Evolutionary conservation across 176 grass and related monocot species (phyloP).

Genomic region (Coix lacrymajobi): DNA sequence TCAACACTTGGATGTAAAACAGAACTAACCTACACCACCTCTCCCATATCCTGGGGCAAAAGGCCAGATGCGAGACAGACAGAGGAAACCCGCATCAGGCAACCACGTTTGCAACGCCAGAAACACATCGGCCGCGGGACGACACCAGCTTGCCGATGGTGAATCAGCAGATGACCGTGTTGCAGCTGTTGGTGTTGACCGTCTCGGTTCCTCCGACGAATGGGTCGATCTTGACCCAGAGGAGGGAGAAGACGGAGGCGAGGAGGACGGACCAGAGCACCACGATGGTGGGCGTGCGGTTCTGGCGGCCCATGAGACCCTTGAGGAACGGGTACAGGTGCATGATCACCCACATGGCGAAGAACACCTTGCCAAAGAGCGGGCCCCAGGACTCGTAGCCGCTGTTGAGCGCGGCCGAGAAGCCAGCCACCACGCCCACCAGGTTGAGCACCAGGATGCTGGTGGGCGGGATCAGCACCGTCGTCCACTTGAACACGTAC

Average conservation of each 20-base stretch:
- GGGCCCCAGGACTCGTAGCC: conserved; percentile 95
- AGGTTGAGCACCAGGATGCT: conserved; percentile 84
- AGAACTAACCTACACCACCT: conserved; percentile 18
- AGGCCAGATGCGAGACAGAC: not conserved
- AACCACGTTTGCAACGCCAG: not conserved
- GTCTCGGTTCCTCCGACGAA: conserved; percentile 53
- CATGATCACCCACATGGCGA: conserved; percentile 95
- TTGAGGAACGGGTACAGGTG: conserved; percentile 99
- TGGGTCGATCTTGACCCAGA: conserved; percentile 97
- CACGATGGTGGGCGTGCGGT: conserved; percentile 90
- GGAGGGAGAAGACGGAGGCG: conserved; percentile 87
- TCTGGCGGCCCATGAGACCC: conserved; percentile 94
- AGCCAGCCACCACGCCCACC: conserved; percentile 81
- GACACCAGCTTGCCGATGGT: not conserved
- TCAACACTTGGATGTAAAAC: conserved; percentile 9
- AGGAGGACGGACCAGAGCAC: conserved; percentile 89
- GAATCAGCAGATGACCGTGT: conserved; percentile 63
- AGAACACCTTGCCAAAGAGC: conserved; percentile 98
- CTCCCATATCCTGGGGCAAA: not conserved
- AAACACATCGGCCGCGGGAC: not conserved
- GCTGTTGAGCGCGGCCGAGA: conserved; percentile 88
- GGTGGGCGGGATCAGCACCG: conserved; percentile 89
- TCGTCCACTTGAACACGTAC: conserved; percentile 97
- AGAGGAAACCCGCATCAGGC: conserved; percentile 13
- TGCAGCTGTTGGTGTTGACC: conserved; percentile 36